Conservation (phyloP, 305 asterid genomes). For the Fraxinus sp. region DNA sequence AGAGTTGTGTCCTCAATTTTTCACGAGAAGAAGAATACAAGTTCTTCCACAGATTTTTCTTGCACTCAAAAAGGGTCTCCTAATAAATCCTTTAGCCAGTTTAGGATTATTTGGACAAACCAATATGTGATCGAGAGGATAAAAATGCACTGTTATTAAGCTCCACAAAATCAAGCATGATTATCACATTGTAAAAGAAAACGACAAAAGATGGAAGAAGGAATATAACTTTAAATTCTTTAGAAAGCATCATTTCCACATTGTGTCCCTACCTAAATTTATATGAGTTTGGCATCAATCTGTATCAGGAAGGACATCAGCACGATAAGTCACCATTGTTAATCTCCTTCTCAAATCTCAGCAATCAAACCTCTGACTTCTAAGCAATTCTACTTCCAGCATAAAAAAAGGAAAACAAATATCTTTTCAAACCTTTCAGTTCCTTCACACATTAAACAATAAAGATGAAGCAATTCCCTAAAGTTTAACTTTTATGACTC, state of each 20-base stretch:
- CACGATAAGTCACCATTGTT: not conserved
- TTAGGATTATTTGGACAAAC: no score
- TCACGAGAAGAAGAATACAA: not conserved
- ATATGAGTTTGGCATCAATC: not conserved
- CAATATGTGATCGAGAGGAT: no score
- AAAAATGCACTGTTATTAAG: no score
- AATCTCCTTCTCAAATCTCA: not conserved
- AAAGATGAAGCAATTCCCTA: conserved; percentile 11
- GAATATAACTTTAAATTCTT: not conserved
- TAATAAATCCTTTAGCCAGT: no score
- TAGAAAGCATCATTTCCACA: not conserved
- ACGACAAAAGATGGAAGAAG: not conserved
- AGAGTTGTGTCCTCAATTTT: not conserved
- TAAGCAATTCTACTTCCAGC: not conserved
- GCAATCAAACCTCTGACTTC: not conserved
- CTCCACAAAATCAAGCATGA: no score
- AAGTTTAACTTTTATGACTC: not conserved
- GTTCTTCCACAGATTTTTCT: not conserved
- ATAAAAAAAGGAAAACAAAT: not conserved
- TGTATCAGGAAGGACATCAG: not conserved
- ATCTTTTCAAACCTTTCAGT: conserved; percentile 2
- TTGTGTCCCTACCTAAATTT: not conserved
- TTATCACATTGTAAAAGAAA: not conserved
- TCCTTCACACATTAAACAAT: not conserved
- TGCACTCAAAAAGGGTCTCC: not conserved